Conservation (phyloP, 2,329 filamentous ascomycete species). For the Colletotrichum shisoi region DNA sequence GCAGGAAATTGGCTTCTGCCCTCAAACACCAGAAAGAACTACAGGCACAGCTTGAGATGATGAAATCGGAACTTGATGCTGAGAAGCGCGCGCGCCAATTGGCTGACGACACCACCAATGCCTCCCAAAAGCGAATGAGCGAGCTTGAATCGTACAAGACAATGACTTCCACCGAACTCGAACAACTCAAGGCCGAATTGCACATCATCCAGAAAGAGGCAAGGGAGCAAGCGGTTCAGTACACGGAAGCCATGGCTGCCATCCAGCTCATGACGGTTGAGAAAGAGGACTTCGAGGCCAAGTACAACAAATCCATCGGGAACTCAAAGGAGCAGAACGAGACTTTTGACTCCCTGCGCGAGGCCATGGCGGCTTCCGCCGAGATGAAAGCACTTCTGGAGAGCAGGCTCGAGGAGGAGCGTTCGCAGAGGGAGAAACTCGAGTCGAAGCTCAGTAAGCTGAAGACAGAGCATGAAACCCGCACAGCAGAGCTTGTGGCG, state of each 20-base stretch:
- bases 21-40: slow-evolving; percentile 81
- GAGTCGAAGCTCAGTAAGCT: slow-evolving; percentile 80
- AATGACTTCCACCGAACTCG: slow-evolving; percentile 82
- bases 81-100: slow-evolving; percentile 83
- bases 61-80: slow-evolving; percentile 75
- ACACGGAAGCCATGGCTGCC: slow-evolving; percentile 77
- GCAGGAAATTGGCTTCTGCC: slow-evolving; percentile 81
- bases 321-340: slow-evolving; percentile 73
- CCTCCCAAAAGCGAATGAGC: slow-evolving; percentile 80
- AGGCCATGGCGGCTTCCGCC: slow-evolving; percentile 79
- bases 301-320: slow-evolving; percentile 72
- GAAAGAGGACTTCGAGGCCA: slow-evolving; percentile 76
- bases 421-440: slow-evolving; percentile 74
- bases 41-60: slow-evolving; percentile 75
- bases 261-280: slow-evolving; percentile 83
- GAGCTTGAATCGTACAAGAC: slow-evolving; percentile 87
- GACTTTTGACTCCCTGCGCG: slow-evolving; percentile 77
- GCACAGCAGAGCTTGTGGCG: slow-evolving; percentile 77
- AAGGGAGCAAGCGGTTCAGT: slow-evolving; percentile 80
- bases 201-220: slow-evolving; percentile 80
- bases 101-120: slow-evolving; percentile 85
- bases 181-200: slow-evolving; percentile 83
- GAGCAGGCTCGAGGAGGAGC: slow-evolving; percentile 83
- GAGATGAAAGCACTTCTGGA: slow-evolving; percentile 81
- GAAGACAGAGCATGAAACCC: slow-evolving; percentile 82